phyloP scores from a whole-genome alignment of 2,329 filamentous ascomycete species.

The Aureobasidium musti region DNA sequence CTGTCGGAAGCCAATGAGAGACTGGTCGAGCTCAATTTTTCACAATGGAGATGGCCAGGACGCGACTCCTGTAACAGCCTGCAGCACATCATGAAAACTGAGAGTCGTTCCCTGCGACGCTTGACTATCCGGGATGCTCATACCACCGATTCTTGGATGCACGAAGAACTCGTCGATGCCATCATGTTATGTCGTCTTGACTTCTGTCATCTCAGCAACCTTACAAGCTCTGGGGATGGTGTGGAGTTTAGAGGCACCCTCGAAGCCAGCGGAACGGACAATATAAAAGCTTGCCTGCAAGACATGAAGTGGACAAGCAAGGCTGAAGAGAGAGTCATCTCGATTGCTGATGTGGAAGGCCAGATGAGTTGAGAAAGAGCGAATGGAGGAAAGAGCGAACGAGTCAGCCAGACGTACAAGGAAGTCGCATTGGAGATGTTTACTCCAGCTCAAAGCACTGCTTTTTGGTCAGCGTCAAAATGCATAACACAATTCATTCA shows the following conservation, averaged over 20 bases:
- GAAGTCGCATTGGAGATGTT: background rate
- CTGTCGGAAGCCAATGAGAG: background rate
- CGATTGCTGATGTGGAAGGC: background rate
- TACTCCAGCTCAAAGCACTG: background rate
- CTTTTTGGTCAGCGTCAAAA: background rate
- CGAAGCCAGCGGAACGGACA: background rate
- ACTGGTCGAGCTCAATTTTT: background rate
- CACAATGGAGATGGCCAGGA: background rate
- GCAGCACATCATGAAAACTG: background rate
- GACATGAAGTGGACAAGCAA: background rate
- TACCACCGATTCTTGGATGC: background rate
- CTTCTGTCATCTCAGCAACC: background rate
- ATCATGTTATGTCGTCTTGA: background rate
- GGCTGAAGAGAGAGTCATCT: background rate
- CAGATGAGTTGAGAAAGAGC: too few relatives aligned
- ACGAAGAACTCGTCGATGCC: background rate
- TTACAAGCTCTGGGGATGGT: background rate
- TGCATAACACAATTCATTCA: background rate
- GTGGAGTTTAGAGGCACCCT: background rate
- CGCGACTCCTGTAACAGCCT: background rate
- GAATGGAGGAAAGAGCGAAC: background rate
- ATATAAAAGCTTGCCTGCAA: background rate
- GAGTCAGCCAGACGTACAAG: background rate
- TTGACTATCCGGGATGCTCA: background rate
- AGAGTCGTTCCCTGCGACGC: background rate